Conservation (phyloP, 1,139 yeast species). For the Lodderomyces theae region DNA sequence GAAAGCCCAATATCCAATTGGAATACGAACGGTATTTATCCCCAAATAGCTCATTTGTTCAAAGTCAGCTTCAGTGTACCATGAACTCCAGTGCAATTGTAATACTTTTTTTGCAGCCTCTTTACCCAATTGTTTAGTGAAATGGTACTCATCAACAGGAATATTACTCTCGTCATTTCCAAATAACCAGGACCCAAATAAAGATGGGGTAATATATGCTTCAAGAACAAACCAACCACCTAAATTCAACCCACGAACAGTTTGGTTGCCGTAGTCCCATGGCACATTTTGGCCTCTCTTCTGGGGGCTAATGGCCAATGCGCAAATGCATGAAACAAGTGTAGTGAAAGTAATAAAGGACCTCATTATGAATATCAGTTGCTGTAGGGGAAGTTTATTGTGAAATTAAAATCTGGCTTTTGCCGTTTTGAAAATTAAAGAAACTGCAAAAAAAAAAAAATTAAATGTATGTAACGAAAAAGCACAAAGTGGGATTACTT, state of each 20-base stretch:
- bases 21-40: slow-evolving; percentile 82
- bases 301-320: slow-evolving; percentile 6
- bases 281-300: slow-evolving; percentile 12
- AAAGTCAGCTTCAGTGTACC: slow-evolving; percentile 77
- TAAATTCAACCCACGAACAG: slow-evolving; percentile 73
- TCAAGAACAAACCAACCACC: slow-evolving; percentile 95
- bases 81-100: slow-evolving; percentile 72
- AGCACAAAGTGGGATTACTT: not conserved
- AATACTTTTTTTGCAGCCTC: slow-evolving; percentile 53
- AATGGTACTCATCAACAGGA: slow-evolving; percentile 87
- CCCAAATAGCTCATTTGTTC: slow-evolving; percentile 60
- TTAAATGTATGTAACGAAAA: not conserved
- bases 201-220: slow-evolving; percentile 78
- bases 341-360: slow-evolving; percentile 5
- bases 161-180: slow-evolving; percentile 22
- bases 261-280: slow-evolving; percentile 51
- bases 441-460: not conserved
- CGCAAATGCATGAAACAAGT: slow-evolving; percentile 5
- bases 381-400: not conserved
- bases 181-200: slow-evolving; percentile 50
- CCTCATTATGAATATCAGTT: slow-evolving; percentile 2
- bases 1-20: slow-evolving; percentile 97
- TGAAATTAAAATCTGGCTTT: no score
- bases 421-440: no score
- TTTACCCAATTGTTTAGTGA: slow-evolving; percentile 60